Conservation (phyloP, 495 filamentous ascomycete genomes). For the Hyaloscypha bicolor region DNA sequence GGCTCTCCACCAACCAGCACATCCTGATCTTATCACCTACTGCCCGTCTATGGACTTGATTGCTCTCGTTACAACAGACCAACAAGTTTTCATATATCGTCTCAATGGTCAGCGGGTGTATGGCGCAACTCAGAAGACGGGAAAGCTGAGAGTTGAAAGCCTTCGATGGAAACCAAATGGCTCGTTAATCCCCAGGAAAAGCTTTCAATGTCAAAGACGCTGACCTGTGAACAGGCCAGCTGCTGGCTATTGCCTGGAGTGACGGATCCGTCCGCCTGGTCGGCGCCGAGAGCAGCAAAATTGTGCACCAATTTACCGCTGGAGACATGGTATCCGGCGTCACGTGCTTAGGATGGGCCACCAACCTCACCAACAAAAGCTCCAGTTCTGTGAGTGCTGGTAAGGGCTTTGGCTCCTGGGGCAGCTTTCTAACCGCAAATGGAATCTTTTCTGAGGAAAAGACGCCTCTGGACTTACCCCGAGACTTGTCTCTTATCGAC, state of each 20-base stretch:
- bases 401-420: conserved; percentile 27
- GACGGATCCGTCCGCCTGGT: conserved; percentile 71
- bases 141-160: conserved; percentile 23
- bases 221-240: conserved; percentile 54
- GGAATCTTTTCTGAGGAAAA: conserved; percentile 29
- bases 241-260: conserved; percentile 77
- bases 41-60: conserved; percentile 85
- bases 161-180: conserved; percentile 82
- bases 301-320: conserved; percentile 67
- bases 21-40: conserved; percentile 57
- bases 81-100: conserved; percentile 64
- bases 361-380: conserved; percentile 61
- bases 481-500: conserved; percentile 76
- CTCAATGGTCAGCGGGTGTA: conserved; percentile 72
- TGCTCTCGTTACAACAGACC: conserved; percentile 67
- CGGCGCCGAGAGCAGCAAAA: conserved; percentile 75
- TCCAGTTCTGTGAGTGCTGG: conserved; percentile 2
- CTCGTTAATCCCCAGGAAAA: conserved; percentile 37
- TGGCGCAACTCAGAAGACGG: conserved; percentile 40
- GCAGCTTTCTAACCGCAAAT: conserved; percentile 35
- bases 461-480: conserved; percentile 63
- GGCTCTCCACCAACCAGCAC: conserved; percentile 38
- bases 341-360: conserved; percentile 72
- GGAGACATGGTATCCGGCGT: conserved; percentile 46
- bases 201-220: conserved; percentile 11